phyloP scores from a whole-genome alignment of 2,329 filamentous ascomycete species.

The Colletotrichum sojae region DNA sequence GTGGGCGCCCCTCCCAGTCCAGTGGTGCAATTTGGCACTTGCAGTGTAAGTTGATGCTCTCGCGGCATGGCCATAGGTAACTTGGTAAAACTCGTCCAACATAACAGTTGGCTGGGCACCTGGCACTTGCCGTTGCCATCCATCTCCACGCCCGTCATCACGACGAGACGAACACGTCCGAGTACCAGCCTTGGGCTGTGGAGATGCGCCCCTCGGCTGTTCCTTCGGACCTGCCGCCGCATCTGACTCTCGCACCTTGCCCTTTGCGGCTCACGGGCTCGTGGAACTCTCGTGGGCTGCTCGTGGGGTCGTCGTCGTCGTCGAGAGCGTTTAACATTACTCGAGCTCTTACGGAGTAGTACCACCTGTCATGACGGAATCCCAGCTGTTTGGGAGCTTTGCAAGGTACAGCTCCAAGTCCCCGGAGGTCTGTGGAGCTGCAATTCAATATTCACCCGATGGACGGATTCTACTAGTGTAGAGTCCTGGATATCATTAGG shows the following conservation, averaged over 20 bases:
- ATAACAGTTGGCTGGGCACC: neutral
- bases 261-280: constrained; percentile 8
- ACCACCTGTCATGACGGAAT: neutral
- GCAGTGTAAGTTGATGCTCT: neutral
- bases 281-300: neutral
- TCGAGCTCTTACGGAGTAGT: too few relatives aligned
- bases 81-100: neutral
- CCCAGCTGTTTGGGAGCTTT: constrained; percentile 1
- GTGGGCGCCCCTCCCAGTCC: neutral
- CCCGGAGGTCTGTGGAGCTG: neutral
- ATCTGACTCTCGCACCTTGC: constrained; percentile 3
- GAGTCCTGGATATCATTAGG: neutral
- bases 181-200: constrained; percentile 6
- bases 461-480: too few relatives aligned
- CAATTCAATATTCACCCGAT: neutral
- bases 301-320: constrained; percentile 2
- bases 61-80: too few relatives aligned
- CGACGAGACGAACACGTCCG: constrained; percentile 29
- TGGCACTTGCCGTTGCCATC: neutral
- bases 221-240: neutral
- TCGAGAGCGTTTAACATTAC: neutral
- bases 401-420: neutral
- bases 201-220: constrained; percentile 1
- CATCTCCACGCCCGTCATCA: neutral
- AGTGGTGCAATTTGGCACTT: too few relatives aligned